These are phyloP conservation scores for Colletotrichum tanaceti DNA, from an alignment of 2,329 filamentous ascomycete genomes.

Conservation along the genomic window DNA sequence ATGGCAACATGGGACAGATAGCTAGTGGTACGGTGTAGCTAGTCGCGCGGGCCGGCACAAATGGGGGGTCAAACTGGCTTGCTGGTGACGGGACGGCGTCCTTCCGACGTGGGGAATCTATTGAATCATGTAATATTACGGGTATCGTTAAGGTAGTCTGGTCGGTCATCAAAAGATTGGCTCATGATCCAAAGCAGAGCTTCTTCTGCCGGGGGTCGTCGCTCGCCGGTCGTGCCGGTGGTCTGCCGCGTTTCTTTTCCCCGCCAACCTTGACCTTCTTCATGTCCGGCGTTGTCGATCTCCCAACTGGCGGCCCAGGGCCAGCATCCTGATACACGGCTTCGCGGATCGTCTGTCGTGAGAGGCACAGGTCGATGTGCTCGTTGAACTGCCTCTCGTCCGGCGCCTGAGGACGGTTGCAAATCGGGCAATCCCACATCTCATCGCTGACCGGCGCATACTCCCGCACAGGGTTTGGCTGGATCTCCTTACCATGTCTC, in stretches of 20 bases:
- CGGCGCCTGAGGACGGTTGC: conserved; percentile 77
- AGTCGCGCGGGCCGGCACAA: background rate
- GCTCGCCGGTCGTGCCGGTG: conserved; percentile 47
- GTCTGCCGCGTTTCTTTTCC: conserved; percentile 55
- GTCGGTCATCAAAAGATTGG: background rate
- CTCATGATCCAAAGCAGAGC: conserved; percentile 60
- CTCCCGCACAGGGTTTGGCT: conserved; percentile 57
- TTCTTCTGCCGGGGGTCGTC: conserved; percentile 63
- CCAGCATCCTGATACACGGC: conserved; percentile 70
- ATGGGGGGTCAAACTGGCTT: background rate
- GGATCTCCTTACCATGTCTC: conserved; percentile 64
- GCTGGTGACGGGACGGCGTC: background rate
- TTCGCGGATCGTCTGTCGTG: conserved; percentile 85
- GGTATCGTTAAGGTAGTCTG: conserved; percentile 29
- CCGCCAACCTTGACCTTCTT: conserved; percentile 50
- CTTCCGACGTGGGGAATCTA: background rate
- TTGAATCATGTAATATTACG: conserved; percentile 8
- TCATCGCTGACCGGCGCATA: conserved; percentile 54
- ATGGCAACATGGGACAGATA: background rate
- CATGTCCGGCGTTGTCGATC: conserved; percentile 48
- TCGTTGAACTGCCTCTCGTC: conserved; percentile 85
- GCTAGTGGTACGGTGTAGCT: background rate
- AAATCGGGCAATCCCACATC: conserved; percentile 90
- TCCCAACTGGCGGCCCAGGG: conserved; percentile 38
- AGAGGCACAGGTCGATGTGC: conserved; percentile 93